These are phyloP conservation scores for Paracoccidioides lutzii DNA, from an alignment of 2,329 filamentous ascomycete species.

Conservation along the genomic window DNA sequence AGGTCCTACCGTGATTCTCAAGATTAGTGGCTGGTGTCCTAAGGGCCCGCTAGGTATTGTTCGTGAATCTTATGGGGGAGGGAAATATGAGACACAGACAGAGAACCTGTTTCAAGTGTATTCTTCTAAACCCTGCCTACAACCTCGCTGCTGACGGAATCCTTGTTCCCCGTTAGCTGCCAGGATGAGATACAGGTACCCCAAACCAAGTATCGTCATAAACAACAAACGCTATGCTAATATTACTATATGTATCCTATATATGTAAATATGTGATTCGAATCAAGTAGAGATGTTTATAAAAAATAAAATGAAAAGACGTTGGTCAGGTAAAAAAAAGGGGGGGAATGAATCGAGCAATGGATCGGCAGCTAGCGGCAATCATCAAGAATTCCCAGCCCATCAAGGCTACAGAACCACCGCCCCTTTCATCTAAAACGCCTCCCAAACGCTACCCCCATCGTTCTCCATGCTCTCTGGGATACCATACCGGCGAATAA, in stretches of 20 bases:
- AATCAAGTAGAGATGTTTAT: background rate
- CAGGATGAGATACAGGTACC: background rate
- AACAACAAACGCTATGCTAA: background rate
- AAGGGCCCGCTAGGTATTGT: too few relatives aligned
- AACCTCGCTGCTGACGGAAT: too few relatives aligned
- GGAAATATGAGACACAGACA: too few relatives aligned
- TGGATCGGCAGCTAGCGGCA: background rate
- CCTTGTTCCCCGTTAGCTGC: too few relatives aligned
- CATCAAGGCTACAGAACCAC: background rate
- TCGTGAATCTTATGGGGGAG: too few relatives aligned
- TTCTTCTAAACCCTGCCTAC: too few relatives aligned
- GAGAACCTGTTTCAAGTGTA: too few relatives aligned
- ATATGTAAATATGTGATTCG: background rate
- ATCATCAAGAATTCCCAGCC: background rate
- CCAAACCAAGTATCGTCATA: too few relatives aligned
- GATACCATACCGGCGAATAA: background rate
- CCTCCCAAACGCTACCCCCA: background rate
- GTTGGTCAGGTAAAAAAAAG: background rate
- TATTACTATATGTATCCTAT: background rate
- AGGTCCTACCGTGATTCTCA: too few relatives aligned
- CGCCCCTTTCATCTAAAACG: background rate
- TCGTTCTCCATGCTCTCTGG: background rate
- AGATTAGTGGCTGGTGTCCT: too few relatives aligned
- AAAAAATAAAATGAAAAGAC: background rate
- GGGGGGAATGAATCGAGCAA: background rate